A percentile compares a stretch with the other conserved stretches of the same genome.
Conservation (phyloP, 192 early-diverging fungal species). For the Fimicolochytrium jonesii region DNA sequence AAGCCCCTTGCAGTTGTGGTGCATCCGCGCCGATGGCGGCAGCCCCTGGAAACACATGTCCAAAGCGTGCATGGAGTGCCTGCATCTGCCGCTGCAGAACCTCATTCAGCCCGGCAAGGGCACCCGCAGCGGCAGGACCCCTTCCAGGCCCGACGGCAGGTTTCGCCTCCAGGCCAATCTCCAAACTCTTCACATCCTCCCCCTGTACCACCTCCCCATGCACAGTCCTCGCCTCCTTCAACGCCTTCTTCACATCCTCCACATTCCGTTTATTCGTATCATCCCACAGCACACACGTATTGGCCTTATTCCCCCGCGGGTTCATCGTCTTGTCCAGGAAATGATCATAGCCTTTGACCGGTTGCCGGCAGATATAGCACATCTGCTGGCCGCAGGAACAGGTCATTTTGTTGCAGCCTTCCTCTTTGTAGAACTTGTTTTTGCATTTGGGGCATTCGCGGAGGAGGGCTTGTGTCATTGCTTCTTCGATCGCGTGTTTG, state of each 20-base stretch:
- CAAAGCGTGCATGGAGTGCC: too few relatives aligned
- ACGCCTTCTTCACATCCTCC: constrained; percentile 43
- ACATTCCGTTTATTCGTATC: constrained; percentile 40
- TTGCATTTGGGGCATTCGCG: constrained; percentile 52
- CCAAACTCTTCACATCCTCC: too few relatives aligned
- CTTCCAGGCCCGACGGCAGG: too few relatives aligned
- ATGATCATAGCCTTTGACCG: constrained; percentile 53
- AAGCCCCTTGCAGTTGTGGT: too few relatives aligned
- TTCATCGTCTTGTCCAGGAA: constrained; percentile 28
- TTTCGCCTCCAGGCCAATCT: too few relatives aligned
- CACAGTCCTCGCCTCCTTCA: constrained; percentile 27
- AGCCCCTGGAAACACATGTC: too few relatives aligned
- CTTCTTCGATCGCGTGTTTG: constrained; percentile 51
- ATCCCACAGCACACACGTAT: constrained; percentile 48
- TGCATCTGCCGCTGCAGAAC: too few relatives aligned
- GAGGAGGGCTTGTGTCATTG: constrained; percentile 53
- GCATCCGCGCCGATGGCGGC: too few relatives aligned
- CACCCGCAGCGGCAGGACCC: too few relatives aligned
- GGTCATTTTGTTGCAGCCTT: constrained; percentile 58
- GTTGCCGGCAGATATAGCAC: constrained; percentile 43
- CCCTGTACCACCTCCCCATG: too few relatives aligned
- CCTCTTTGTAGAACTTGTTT: constrained; percentile 36
- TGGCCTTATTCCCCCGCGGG: neutral
- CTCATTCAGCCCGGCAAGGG: too few relatives aligned
- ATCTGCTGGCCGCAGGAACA: constrained; percentile 43